Evolutionary conservation across 2,329 filamentous ascomycete genomes (phyloP), one percentile per base, ranked within the genome.

Genomic region (Nothopassalora personata): DNA sequence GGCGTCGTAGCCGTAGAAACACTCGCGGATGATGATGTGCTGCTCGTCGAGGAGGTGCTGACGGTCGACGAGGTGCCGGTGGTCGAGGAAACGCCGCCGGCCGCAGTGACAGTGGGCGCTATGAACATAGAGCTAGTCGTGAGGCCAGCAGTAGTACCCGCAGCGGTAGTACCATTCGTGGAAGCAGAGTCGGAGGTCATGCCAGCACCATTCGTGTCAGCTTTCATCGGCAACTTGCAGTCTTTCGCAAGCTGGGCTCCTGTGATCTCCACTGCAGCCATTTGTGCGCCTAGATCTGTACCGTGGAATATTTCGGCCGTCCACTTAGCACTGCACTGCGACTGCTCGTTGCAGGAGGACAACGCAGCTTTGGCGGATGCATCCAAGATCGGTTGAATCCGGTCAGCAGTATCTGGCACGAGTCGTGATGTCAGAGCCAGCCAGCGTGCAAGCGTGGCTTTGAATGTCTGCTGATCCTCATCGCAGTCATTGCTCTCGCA

Each of bases 231-330:
- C 39, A 43, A 18, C 4, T 43, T 43, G 39, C 13, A 43, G 8
- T 43, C 59, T 4, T 62, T 53, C 4, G 78, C 70, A 31, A 73
- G 68, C 48, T 75, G 69, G 19, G 75, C 75, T 50, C 74, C 68
- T 53, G 84, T 76, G 45, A 79, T 75, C 39, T 79, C 79, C 8
- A 85, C 73, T 0, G 80, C 81, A 49, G 76, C 78, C 80, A 85
- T 82, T 70, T 83, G 78, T 68, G 84, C 77, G 3, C 81, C 81
- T 0, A 83, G 80, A 5, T 81, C 81, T 6, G 71, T 66, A 1
- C 77, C 75, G 66, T 82, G 80, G 62, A 74, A 76, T 1, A 6
- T 36, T 5, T 51, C 33, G 1, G 64, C 68, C 46, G 67, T 70
- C 77, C 77, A 80, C 9, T 70, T 64, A 47, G 71, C 73, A 1